These are phyloP conservation scores for Anisodus acutangulus DNA, from an alignment of 257 asterid species.

Conservation along the genomic window DNA sequence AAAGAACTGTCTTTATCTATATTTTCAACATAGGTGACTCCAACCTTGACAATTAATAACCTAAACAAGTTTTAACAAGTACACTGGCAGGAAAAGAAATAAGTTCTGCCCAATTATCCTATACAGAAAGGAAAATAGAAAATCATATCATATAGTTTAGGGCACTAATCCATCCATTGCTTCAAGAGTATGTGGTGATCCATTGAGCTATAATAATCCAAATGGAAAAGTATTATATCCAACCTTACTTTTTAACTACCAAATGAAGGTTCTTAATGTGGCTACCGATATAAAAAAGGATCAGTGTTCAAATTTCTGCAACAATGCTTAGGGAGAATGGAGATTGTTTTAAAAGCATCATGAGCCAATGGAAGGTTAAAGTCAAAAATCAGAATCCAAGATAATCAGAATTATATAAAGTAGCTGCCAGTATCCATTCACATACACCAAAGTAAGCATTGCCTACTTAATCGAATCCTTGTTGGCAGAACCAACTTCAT, in stretches of 20 bases:
- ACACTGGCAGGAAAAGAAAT: background rate
- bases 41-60: background rate
- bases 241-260: background rate
- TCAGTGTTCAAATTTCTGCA: constrained; percentile 18
- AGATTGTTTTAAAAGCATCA: constrained; percentile 3
- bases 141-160: background rate
- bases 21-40: no score
- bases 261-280: constrained; percentile 18
- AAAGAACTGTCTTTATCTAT: background rate
- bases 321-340: background rate
- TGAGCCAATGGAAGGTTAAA: background rate
- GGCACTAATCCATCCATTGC: constrained; percentile 12
- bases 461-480: background rate
- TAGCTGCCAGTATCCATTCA: background rate
- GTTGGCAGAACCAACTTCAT: constrained; percentile 4
- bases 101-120: background rate
- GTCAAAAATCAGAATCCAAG: constrained; percentile 7
- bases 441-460: background rate
- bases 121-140: constrained; percentile 1
- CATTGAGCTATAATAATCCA: background rate
- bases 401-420: background rate
- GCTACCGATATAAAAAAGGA: constrained; percentile 2
- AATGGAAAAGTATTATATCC: background rate
- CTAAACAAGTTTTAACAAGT: background rate
- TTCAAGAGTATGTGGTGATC: background rate